Conservation (phyloP, 2,329 filamentous ascomycete genomes). For the Fusarium pseudograminearum region DNA sequence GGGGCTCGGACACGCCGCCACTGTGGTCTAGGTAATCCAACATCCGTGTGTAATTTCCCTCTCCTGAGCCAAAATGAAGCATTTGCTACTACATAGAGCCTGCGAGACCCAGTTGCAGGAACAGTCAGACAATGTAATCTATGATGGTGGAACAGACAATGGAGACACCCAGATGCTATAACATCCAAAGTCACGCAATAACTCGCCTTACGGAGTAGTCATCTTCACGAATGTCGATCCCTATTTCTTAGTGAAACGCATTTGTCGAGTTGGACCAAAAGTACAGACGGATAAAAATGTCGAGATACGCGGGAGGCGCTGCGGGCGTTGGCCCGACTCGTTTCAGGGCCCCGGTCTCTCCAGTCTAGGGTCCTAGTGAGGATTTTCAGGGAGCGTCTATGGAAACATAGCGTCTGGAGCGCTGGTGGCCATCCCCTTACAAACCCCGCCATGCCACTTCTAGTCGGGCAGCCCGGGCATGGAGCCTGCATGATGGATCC, state of each 20-base stretch:
- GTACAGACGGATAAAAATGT: conserved; percentile 6
- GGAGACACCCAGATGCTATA: not conserved
- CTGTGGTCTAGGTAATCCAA: conserved; percentile 24
- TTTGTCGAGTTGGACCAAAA: not conserved
- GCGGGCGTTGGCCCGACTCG: conserved; percentile 21
- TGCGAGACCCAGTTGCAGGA: not conserved
- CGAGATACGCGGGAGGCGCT: conserved; percentile 25
- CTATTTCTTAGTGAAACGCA: conserved; percentile 29
- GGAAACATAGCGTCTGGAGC: not conserved
- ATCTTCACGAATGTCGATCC: conserved; percentile 18
- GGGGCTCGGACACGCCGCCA: not conserved
- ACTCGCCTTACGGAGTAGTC: not conserved
- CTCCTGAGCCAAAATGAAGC: conserved; percentile 9
- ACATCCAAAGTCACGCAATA: not conserved
- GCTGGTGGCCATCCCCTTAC: conserved; percentile 18
- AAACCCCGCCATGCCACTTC: conserved; percentile 15
- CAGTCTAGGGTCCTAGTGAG: conserved; percentile 14
- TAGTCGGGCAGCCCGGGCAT: not conserved
- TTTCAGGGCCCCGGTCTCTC: conserved; percentile 33
- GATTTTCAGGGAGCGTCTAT: conserved; percentile 14
- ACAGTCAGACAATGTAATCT: not conserved
- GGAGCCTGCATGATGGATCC: not conserved
- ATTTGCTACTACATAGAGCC: not conserved
- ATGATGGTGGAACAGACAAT: not conserved
- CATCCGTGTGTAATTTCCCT: conserved; percentile 37